Evolutionary conservation across 768 basidiomycete genomes (phyloP).

Genomic region (Trametes punicea): DNA sequence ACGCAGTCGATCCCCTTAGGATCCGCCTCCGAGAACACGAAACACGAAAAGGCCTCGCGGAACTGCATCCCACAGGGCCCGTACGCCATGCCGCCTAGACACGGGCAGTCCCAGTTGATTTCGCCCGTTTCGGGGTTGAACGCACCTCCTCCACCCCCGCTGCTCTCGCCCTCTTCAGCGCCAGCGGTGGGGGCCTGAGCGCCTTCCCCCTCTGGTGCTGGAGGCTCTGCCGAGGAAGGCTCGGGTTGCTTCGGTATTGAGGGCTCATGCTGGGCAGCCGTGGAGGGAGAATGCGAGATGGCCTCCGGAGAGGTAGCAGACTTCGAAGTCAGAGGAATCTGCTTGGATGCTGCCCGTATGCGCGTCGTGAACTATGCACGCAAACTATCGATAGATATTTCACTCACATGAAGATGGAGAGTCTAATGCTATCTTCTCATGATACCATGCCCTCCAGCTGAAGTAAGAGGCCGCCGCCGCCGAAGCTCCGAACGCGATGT

Average conservation of each 20-base stretch:
- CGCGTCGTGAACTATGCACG: background rate
- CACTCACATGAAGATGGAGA: slow-evolving; percentile 14
- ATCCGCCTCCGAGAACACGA: slow-evolving; percentile 89
- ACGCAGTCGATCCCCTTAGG: slow-evolving; percentile 98
- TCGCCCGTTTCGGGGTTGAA: slow-evolving; percentile 97
- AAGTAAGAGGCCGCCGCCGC: slow-evolving; percentile 32
- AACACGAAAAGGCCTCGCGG: slow-evolving; percentile 95
- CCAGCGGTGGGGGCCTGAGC: slow-evolving; percentile 17
- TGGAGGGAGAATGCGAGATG: slow-evolving; percentile 2
- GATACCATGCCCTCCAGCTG: slow-evolving; percentile 29
- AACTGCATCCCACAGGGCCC: slow-evolving; percentile 95
- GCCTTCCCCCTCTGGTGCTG: slow-evolving; percentile 6
- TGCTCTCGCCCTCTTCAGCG: slow-evolving; percentile 29
- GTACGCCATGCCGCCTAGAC: slow-evolving; percentile 97
- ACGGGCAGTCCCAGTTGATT: slow-evolving; percentile 99
- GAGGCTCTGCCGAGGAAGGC: background rate
- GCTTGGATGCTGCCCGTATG: slow-evolving; percentile 13
- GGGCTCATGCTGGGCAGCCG: slow-evolving; percentile 3
- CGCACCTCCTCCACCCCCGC: slow-evolving; percentile 42
- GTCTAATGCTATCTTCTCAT: slow-evolving; percentile 22
- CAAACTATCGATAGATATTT: background rate
- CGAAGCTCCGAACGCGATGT: slow-evolving; percentile 29
- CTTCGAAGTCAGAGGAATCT: slow-evolving; percentile 15
- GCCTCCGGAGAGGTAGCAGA: slow-evolving; percentile 8
- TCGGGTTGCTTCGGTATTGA: slow-evolving; percentile 1